Conservation (phyloP, 2,329 filamentous ascomycete genomes). For the Clarireedia sp. region DNA sequence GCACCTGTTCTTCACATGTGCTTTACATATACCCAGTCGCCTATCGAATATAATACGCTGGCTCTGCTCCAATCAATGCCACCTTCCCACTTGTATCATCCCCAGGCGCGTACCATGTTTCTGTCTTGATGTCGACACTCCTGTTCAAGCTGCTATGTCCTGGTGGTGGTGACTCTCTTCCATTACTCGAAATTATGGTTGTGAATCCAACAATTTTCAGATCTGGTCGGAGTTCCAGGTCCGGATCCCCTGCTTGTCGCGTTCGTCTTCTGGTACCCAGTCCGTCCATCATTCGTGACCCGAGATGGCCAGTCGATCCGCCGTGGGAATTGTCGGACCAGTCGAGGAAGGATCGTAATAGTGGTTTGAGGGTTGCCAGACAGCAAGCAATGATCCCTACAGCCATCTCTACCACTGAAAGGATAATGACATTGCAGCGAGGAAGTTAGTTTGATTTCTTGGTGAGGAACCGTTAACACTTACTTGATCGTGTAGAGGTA, state of each 20-base stretch:
- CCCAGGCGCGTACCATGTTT: background rate
- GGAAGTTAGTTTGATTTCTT: background rate
- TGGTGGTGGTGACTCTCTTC: background rate
- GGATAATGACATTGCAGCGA: background rate
- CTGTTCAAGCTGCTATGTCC: background rate
- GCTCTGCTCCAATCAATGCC: background rate
- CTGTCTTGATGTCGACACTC: background rate
- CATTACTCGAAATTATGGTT: slow-evolving; percentile 5
- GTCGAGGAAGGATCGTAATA: slow-evolving; percentile 20
- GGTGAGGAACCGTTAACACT: slow-evolving; percentile 14
- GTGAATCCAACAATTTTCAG: slow-evolving; percentile 4
- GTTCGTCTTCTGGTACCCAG: background rate
- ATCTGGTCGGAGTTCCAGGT: background rate
- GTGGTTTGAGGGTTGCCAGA: slow-evolving; percentile 22
- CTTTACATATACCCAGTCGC: background rate
- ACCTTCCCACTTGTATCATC: background rate
- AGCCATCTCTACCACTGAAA: slow-evolving; percentile 20
- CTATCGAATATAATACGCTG: background rate
- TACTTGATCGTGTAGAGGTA: slow-evolving; percentile 22
- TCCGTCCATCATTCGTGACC: background rate
- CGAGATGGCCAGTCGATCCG: background rate
- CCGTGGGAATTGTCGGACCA: background rate
- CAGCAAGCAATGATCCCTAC: slow-evolving; percentile 20
- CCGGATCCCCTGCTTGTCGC: background rate
- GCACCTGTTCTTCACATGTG: too few species aligned